Percentiles rank a stretch among this genome's conserved stretches.
Conservation (phyloP, 192 early-diverging fungal genomes). For the Gigaspora rosea region DNA sequence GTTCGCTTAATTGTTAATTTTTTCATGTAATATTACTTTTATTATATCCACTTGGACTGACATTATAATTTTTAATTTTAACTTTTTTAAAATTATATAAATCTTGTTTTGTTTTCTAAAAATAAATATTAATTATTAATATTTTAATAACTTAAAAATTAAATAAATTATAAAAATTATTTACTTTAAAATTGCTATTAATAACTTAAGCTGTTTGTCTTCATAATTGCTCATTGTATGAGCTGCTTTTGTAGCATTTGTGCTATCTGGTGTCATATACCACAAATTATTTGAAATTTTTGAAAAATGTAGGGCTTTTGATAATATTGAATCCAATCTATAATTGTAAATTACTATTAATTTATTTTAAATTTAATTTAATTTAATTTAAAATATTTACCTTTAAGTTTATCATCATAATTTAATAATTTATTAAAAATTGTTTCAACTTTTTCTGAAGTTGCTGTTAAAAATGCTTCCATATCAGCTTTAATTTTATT, state of each 20-base stretch:
- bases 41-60: too few species aligned
- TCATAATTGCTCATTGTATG: background rate
- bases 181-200: slow-evolving; percentile 2
- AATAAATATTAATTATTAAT: too few species aligned
- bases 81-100: too few species aligned
- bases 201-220: background rate
- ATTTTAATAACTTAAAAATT: background rate
- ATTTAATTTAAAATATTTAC: background rate
- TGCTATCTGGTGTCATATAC: too few species aligned
- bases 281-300: background rate
- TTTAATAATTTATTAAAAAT: too few species aligned
- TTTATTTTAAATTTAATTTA: background rate
- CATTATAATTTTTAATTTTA: too few species aligned
- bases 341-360: background rate
- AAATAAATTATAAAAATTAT: background rate
- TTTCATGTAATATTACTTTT: too few species aligned
- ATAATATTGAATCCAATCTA: background rate
- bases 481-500: too few species aligned
- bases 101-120: background rate
- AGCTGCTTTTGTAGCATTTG: slow-evolving; percentile 1
- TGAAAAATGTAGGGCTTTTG: background rate
- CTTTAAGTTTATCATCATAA: too few species aligned
- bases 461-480: too few species aligned
- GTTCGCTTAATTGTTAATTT: too few species aligned
- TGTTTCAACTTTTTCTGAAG: too few species aligned